Conservation (phyloP, 2,329 filamentous ascomycete species). For the Pyricularia grisea region DNA sequence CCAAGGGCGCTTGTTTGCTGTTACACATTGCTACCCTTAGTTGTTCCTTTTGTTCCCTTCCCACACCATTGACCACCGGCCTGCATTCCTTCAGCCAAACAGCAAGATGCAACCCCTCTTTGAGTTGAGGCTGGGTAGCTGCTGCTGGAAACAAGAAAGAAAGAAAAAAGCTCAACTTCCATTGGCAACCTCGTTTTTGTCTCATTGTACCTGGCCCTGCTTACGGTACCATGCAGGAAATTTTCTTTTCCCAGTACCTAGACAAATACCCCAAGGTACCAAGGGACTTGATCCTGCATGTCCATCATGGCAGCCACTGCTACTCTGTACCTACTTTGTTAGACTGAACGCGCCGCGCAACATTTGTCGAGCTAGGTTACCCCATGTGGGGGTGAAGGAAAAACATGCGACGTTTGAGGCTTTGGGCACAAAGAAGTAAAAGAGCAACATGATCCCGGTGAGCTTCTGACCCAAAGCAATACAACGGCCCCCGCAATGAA, state of each 20-base stretch:
- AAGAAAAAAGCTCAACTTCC: neutral
- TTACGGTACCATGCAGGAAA: neutral
- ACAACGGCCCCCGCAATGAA: neutral
- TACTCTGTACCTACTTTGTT: neutral
- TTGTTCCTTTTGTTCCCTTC: neutral
- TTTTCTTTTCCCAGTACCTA: neutral
- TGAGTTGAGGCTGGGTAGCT: neutral
- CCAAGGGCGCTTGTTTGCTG: neutral
- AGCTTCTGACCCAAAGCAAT: neutral
- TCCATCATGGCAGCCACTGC: neutral
- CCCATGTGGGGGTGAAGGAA: neutral
- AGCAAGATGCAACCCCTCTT: neutral
- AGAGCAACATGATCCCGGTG: neutral
- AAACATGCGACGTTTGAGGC: neutral
- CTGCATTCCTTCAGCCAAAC: neutral
- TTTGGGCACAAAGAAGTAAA: neutral
- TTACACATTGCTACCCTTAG: neutral
- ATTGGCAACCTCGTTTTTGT: neutral
- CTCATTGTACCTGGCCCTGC: neutral
- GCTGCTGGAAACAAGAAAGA: neutral
- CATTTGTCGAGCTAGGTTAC: neutral
- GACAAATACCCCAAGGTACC: no score
- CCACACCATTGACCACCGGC: neutral
- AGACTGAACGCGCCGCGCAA: neutral
- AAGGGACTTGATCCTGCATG: neutral